Conservation (phyloP, 495 filamentous ascomycete genomes). For the Lasiosphaeriaceae sp. region DNA sequence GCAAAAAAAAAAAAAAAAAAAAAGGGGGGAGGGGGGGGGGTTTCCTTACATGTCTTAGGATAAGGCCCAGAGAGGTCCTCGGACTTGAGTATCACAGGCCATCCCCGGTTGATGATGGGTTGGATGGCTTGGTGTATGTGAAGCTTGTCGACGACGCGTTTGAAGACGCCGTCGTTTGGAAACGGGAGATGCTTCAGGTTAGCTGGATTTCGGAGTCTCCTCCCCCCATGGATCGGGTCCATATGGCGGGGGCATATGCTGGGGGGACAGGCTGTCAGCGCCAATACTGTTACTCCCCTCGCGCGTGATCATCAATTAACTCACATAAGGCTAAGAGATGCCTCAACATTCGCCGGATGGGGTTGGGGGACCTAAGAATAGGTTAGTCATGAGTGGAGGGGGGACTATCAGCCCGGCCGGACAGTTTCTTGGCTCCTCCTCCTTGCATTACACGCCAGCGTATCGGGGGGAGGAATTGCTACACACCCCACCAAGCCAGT, state of each 20-base stretch:
- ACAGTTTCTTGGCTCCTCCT: no score
- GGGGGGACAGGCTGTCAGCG: no score
- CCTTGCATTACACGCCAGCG: no score
- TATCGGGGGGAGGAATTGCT: not conserved
- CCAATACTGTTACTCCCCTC: no score
- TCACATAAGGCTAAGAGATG: not conserved
- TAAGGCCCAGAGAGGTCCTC: no score
- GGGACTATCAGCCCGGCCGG: no score
- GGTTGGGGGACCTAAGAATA: not conserved
- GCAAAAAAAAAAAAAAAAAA: no score
- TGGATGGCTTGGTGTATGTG: conserved; percentile 3
- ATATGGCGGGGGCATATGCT: conserved; percentile 1
- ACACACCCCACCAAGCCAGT: not conserved
- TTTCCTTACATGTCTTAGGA: no score
- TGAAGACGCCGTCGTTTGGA: not conserved
- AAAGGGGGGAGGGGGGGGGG: no score
- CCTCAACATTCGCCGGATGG: not conserved
- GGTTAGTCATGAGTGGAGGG: not conserved
- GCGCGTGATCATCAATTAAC: not conserved
- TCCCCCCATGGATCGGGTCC: not conserved
- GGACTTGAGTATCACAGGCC: conserved; percentile 5
- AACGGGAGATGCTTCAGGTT: not conserved
- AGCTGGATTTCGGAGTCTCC: not conserved
- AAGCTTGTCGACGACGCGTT: not conserved
- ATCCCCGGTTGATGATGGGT: conserved; percentile 8